Percentiles rank a stretch among this genome's conserved stretches.
Conservation (phyloP, 192 early-diverging fungal genomes). For the Glomus cerebriforme region DNA sequence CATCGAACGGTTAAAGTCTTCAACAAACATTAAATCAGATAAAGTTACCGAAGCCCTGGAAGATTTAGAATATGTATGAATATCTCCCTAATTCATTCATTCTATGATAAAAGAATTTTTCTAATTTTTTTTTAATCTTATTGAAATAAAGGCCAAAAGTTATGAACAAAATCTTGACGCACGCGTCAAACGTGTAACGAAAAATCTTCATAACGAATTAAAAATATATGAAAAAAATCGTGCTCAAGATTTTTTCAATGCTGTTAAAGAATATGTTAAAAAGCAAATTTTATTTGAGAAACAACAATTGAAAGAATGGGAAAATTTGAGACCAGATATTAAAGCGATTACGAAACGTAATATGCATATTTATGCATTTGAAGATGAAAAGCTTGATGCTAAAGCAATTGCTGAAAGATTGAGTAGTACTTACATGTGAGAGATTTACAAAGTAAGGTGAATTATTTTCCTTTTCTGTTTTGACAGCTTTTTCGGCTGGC, state of each 20-base stretch:
- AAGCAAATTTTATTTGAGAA: constrained; percentile 47
- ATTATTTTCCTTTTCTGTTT: no score
- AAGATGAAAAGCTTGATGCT: constrained; percentile 19
- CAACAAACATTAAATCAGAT: constrained; percentile 47
- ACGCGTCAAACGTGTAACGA: constrained; percentile 41
- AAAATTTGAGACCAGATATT: constrained; percentile 35
- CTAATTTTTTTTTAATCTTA: background rate
- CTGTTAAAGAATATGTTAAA: constrained; percentile 41
- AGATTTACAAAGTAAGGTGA: no score
- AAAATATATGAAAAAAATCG: constrained; percentile 41
- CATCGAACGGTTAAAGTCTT: constrained; percentile 47
- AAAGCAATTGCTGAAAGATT: constrained; percentile 16
- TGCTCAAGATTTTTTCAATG: constrained; percentile 41
- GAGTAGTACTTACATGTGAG: background rate
- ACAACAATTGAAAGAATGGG: constrained; percentile 44
- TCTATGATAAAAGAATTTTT: background rate
- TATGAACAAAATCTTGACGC: constrained; percentile 48
- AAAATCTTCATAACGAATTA: constrained; percentile 41
- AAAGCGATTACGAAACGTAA: constrained; percentile 31
- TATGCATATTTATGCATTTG: constrained; percentile 15
- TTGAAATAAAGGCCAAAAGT: constrained; percentile 33
- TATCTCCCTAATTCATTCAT: background rate
- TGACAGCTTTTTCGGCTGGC: no score
- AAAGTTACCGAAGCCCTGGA: constrained; percentile 47
- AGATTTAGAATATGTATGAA: constrained; percentile 47